Base-by-base conservation (phyloP, 768 basidiomycete species). In the Solioccasus polychromus region DNA sequence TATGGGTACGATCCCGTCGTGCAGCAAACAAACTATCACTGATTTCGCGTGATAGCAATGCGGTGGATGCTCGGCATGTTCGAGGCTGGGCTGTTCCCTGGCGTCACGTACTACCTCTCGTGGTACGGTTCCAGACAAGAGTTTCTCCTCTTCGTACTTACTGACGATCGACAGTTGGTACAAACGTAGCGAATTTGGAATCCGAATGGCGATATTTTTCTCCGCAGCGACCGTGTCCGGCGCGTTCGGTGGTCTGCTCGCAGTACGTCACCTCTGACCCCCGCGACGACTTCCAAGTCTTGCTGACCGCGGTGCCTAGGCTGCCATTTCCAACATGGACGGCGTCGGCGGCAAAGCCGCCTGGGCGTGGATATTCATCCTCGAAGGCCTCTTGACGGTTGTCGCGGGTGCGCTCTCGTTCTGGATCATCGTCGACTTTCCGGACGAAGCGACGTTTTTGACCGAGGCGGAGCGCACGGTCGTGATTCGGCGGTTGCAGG, bases 391-490 rank as follows among this genome's bases (percentile, higher is more conserved):
- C 28, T 69, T 68, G 12, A 88, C 88, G 1, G 71, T 88, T 20
- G 14, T 87, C n/a, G 84, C 82, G 5, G 85, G 83, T 8, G 60
- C 62, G 19, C 61, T 71, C 9, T 88, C 85, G 2, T 89, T 81
- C 68, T 90, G 77, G 75, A 79, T 90, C 58, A 79, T 90, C 47
- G 81, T 88, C 55, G 88, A 90, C 60, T 91, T 90, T 66, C 88
- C 88, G 3, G 85, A 90, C 54, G 85, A 80, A 1, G 88, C 87
- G 22, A 84, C 76, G 52, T 90, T 89, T 69, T 71, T 91, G 6
- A 75, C 74, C n/a, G 83, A 85, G 53, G 75, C 69, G 3, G 88
- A 90, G 64, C 72, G 84, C 24, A 80, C 79, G 8, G 71, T 83
- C 17, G 74, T 87, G 41, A 72, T 88, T 42, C 74, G 80, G 19